Base-by-base conservation (phyloP, 2,329 filamentous ascomycete genomes). In the Proliferodiscus dingleyae region DNA sequence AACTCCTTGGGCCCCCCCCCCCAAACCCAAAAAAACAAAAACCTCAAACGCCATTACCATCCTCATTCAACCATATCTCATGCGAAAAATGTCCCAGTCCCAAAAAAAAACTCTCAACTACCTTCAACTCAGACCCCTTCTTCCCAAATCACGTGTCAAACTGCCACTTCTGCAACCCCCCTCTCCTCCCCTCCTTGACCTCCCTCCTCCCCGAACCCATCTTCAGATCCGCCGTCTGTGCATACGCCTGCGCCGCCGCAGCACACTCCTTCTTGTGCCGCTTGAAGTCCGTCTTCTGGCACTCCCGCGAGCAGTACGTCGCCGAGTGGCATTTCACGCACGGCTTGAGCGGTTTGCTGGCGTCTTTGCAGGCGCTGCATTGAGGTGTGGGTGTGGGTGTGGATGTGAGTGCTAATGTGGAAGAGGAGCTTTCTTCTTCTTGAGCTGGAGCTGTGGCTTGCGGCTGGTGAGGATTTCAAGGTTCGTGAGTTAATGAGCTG, bases 271-370 rank as follows among this genome's bases (percentile, higher is more conserved):
- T 47, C 43, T 61, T 61, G 43, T 61, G 59, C 13, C n/a, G 29
- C 44, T 57, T 56, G 48, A 52, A 61, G 28, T 60, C 37, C 4
- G 26, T 39, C 32, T 50, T 51, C 38, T 62, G 57, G 40, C 60
- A 62, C 16, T 53, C 53, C 10, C 43, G 51, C 1, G 53, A 54
- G 50, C 58, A 63, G 37, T 63, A 62, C 33, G 45, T 40, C 2
- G 46, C 41, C 23, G 52, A 52, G 37, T 46, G 52, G 44, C 59
- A 63, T 34, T 53, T 53, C 18, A 39, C 24, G 36, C 57, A 61
- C 4, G 41, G 49, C 37, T 52, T 56, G 13, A 55, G 38, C 7
- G 51, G 44, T 16, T 45, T 50, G 19, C 42, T 29, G 13, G 34
- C 9, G n/a, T 37, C 19, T 10, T 21, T 23, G 11, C 34, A 37